phyloP scores from a whole-genome alignment of 169 alveolate genomes.

The Plasmodium malariae region DNA sequence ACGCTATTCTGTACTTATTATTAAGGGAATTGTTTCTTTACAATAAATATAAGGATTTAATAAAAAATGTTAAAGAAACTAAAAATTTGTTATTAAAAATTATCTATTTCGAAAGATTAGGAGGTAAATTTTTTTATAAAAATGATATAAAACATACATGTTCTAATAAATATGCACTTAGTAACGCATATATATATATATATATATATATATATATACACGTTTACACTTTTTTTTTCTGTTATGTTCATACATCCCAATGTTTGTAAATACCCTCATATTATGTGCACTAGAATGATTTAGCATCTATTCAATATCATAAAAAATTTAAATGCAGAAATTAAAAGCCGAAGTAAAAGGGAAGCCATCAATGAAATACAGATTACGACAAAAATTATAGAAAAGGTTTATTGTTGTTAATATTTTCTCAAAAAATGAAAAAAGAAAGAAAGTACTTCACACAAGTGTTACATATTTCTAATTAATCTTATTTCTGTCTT shows the following conservation, averaged over 20 bases:
- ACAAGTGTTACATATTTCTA: no score
- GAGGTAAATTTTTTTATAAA: slow-evolving; percentile 12
- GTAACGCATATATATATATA: neutral
- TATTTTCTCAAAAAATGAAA: neutral
- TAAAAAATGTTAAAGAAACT: slow-evolving; percentile 16
- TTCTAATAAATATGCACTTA: neutral
- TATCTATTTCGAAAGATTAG: slow-evolving; percentile 37
- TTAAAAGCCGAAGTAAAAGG: slow-evolving; percentile 37
- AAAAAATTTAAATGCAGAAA: slow-evolving; percentile 37
- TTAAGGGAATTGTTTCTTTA: slow-evolving; percentile 49
- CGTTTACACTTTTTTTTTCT: no score
- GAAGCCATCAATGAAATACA: slow-evolving; percentile 43
- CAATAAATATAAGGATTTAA: slow-evolving; percentile 39
- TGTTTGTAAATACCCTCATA: no score
- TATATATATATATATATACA: neutral
- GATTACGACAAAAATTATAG: slow-evolving; percentile 19
- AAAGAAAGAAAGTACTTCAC: no score
- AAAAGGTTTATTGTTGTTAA: slow-evolving; percentile 21
- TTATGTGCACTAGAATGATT: no score
- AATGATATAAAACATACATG: neutral
- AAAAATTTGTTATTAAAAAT: slow-evolving; percentile 56
- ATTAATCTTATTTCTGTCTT: no score
- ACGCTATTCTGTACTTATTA: neutral
- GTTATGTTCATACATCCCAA: no score
- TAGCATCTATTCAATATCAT: no score